phyloP scores from a whole-genome alignment of 2,329 filamentous ascomycete species.

The Acephala macrosclerotiorum region DNA sequence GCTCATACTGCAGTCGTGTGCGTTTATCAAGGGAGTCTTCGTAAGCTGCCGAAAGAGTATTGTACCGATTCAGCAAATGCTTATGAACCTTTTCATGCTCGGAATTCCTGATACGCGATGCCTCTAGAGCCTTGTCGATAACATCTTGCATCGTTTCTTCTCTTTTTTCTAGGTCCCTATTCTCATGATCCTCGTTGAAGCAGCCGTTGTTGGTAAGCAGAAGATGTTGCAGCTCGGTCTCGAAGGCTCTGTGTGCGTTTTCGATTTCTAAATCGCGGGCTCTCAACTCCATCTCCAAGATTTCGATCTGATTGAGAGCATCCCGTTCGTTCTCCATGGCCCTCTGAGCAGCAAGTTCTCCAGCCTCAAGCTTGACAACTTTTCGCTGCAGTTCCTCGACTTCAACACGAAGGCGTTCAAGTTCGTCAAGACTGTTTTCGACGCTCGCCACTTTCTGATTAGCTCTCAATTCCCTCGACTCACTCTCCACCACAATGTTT shows the following conservation, averaged over 20 bases:
- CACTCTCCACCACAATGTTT: conserved; percentile 70
- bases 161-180: conserved; percentile 18
- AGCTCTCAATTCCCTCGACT: conserved; percentile 70
- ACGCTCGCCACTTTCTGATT: conserved; percentile 70
- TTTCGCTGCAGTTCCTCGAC: conserved; percentile 66
- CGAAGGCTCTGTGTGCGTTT: conserved; percentile 49
- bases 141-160: conserved; percentile 23
- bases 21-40: conserved; percentile 45
- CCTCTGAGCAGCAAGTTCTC: conserved; percentile 65
- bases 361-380: conserved; percentile 69
- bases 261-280: conserved; percentile 58
- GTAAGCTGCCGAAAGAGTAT: conserved; percentile 55
- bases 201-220: background rate
- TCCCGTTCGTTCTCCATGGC: conserved; percentile 65
- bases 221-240: conserved; percentile 51
- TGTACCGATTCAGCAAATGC: conserved; percentile 56
- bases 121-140: conserved; percentile 33
- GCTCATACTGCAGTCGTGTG: conserved; percentile 29
- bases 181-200: background rate
- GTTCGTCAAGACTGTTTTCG: conserved; percentile 65
- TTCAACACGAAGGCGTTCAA: conserved; percentile 65
- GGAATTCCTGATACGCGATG: conserved; percentile 47
- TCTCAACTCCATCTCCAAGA: conserved; percentile 64
- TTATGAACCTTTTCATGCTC: conserved; percentile 58
- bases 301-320: conserved; percentile 64